These are phyloP conservation scores for Penicillium palitans DNA, from an alignment of 2,329 filamentous ascomycete species.

Conservation along the genomic window DNA sequence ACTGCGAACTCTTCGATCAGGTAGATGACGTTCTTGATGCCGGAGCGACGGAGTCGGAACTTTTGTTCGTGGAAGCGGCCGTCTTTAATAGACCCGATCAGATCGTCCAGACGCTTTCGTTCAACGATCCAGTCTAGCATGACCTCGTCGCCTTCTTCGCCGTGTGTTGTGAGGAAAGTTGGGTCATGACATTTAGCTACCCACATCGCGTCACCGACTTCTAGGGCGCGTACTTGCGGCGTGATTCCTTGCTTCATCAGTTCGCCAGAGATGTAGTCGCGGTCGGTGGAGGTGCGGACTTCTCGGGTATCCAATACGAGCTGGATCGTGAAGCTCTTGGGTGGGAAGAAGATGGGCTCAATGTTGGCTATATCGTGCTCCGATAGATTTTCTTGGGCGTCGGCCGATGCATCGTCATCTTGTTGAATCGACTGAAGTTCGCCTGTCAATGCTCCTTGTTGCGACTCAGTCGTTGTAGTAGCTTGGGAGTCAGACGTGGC, in stretches of 20 bases:
- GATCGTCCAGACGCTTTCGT: constrained; percentile 75
- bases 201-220: constrained; percentile 77
- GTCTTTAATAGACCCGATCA: constrained; percentile 78
- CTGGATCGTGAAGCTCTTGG: constrained; percentile 69
- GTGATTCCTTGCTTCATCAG: constrained; percentile 65
- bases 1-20: constrained; percentile 72
- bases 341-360: constrained; percentile 61
- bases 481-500: constrained; percentile 13
- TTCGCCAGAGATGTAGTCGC: constrained; percentile 74
- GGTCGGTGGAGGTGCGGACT: constrained; percentile 68
- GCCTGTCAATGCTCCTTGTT: background rate
- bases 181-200: constrained; percentile 70
- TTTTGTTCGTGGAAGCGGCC: constrained; percentile 83
- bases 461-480: constrained; percentile 3
- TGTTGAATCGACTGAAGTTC: background rate
- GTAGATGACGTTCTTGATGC: constrained; percentile 75
- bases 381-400: constrained; percentile 11
- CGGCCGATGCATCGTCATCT: constrained; percentile 3
- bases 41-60: constrained; percentile 71
- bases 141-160: constrained; percentile 62
- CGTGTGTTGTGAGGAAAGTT: constrained; percentile 55
- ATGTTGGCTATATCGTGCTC: constrained; percentile 33
- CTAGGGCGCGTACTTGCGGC: constrained; percentile 67
- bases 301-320: constrained; percentile 75
- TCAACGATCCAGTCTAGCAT: constrained; percentile 80